phyloP scores from a whole-genome alignment of 768 basidiomycete genomes.

The Ramaria rubella region DNA sequence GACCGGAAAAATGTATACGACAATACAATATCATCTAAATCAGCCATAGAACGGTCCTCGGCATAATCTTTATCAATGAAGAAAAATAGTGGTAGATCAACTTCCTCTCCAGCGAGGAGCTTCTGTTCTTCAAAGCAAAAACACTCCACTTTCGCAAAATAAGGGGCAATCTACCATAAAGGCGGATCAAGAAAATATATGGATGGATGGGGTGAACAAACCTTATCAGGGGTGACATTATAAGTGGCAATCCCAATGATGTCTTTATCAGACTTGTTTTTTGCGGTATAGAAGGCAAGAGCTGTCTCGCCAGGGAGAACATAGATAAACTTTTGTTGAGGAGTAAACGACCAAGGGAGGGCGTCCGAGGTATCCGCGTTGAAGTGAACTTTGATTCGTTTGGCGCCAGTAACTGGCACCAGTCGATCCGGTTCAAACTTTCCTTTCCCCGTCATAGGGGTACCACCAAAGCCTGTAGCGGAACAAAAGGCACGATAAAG shows the following conservation, averaged over 20 bases:
- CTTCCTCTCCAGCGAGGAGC: constrained; percentile 89
- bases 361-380: constrained; percentile 88
- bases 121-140: constrained; percentile 99
- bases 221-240: constrained; percentile 96
- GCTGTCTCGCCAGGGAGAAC: constrained; percentile 95
- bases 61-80: constrained; percentile 98
- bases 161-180: constrained; percentile 78
- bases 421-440: constrained; percentile 82
- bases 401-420: constrained; percentile 59
- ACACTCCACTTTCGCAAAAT: constrained; percentile 99
- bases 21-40: constrained; percentile 85
- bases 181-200: neutral
- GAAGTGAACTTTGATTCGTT: constrained; percentile 89
- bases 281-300: constrained; percentile 92
- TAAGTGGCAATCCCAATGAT: constrained; percentile 98
- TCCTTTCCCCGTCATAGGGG: constrained; percentile 83
- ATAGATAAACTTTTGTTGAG: constrained; percentile 82
- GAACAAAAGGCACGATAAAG: constrained; percentile 98
- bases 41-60: constrained; percentile 83
- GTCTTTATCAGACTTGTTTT: constrained; percentile 76
- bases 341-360: constrained; percentile 89
- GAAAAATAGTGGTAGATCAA: constrained; percentile 97
- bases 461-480: constrained; percentile 94
- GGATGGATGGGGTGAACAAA: neutral
- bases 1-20: constrained; percentile 98